phyloP scores from a whole-genome alignment of 495 filamentous ascomycete species.

The Immersiella caudata region DNA sequence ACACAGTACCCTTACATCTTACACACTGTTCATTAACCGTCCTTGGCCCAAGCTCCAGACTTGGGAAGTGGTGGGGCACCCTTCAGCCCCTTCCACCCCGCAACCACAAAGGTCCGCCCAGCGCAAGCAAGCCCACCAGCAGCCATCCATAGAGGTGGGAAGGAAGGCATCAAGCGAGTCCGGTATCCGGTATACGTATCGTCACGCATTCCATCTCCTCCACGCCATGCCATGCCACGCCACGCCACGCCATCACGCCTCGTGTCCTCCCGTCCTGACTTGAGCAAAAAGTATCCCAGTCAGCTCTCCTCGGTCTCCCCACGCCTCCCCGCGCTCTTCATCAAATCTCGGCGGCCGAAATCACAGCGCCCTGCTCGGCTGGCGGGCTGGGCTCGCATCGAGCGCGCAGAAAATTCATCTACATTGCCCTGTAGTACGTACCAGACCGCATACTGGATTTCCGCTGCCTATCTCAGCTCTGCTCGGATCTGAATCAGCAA shows the following conservation, averaged over 20 bases:
- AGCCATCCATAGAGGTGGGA: neutral
- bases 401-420: neutral
- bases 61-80: neutral
- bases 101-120: neutral
- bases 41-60: too few relatives aligned
- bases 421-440: neutral
- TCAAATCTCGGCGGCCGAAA: slow-evolving; percentile 20
- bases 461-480: neutral
- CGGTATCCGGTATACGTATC: slow-evolving; percentile 5
- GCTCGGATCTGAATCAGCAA: neutral
- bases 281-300: neutral
- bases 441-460: neutral
- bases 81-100: neutral
- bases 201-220: neutral
- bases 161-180: neutral
- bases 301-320: slow-evolving; percentile 12
- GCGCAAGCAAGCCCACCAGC: neutral
- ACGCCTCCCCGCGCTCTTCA: slow-evolving; percentile 1
- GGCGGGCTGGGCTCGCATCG: slow-evolving; percentile 4
- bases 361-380: neutral
- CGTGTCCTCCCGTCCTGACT: neutral
- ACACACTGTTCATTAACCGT: too few relatives aligned
- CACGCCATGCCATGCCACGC: neutral
- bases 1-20: too few relatives aligned
- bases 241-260: neutral